Evolutionary conservation across 306 rosid species (phyloP).

Genomic region (Gynostemma pentaphyllum): DNA sequence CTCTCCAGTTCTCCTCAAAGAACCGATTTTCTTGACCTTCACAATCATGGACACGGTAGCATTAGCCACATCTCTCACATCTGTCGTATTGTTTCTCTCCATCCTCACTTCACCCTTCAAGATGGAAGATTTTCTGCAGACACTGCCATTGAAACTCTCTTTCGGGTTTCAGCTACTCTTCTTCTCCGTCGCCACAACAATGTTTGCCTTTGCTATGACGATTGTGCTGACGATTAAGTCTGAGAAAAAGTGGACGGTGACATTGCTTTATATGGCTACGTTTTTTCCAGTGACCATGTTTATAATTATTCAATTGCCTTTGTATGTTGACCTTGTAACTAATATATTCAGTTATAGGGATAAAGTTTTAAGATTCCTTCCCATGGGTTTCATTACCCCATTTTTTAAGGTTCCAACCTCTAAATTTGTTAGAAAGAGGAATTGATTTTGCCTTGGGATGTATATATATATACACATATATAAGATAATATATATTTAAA

Average conservation of each 20-base stretch:
- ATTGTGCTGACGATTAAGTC: not conserved
- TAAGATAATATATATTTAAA: too few species aligned
- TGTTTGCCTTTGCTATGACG: not conserved
- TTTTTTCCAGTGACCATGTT: not conserved
- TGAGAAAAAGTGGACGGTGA: slow-evolving; percentile 1
- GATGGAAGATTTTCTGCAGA: not conserved
- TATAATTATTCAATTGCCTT: not conserved
- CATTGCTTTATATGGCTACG: not conserved
- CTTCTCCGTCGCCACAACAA: not conserved
- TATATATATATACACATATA: too few species aligned
- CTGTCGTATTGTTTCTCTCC: not conserved
- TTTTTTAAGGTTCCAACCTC: not conserved
- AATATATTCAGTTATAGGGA: not conserved
- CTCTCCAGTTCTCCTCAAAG: not conserved
- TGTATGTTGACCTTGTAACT: not conserved
- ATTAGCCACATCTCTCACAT: not conserved
- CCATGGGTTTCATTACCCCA: not conserved
- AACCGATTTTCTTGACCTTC: not conserved
- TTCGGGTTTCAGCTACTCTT: not conserved
- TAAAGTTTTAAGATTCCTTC: not conserved
- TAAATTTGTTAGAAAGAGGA: too few species aligned
- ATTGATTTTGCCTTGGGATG: too few species aligned
- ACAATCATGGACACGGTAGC: not conserved
- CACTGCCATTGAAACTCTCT: not conserved
- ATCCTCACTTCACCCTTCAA: not conserved